These are phyloP conservation scores for Ganoderma resinaceum DNA, from an alignment of 1,284 basidiomycete species.

Conservation along the genomic window DNA sequence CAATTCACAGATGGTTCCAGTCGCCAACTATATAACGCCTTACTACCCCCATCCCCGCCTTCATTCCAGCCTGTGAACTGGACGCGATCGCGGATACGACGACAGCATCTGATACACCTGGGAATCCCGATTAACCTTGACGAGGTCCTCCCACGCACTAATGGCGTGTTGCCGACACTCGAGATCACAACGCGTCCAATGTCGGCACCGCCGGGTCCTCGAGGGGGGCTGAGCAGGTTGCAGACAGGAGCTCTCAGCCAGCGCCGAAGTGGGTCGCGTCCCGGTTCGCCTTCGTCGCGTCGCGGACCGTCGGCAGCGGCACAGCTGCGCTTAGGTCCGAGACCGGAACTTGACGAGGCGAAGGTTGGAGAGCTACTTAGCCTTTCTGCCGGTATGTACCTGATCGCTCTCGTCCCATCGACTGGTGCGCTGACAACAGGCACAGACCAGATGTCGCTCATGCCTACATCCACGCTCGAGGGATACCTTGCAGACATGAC, in stretches of 20 bases:
- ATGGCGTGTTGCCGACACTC: constrained; percentile 77
- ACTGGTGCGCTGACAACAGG: neutral
- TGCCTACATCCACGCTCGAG: constrained; percentile 73
- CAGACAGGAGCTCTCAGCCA: constrained; percentile 47
- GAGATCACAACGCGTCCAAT: constrained; percentile 84
- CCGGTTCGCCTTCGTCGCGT: constrained; percentile 62
- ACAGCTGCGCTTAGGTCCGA: constrained; percentile 73
- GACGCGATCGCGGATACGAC: constrained; percentile 87
- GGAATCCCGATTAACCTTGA: constrained; percentile 94
- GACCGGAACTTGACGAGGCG: constrained; percentile 72
- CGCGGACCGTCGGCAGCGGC: constrained; percentile 40
- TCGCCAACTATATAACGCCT: constrained; percentile 76
- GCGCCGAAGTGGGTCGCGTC: constrained; percentile 48
- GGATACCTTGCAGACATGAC: constrained; percentile 71
- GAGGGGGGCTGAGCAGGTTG: constrained; percentile 45
- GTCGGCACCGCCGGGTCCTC: constrained; percentile 75
- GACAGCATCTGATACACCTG: constrained; percentile 88
- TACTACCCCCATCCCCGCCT: constrained; percentile 67
- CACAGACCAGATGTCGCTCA: constrained; percentile 73
- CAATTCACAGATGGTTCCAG: constrained; percentile 51
- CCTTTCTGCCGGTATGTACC: constrained; percentile 67
- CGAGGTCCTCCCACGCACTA: constrained; percentile 82
- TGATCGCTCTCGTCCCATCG: neutral
- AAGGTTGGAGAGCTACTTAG: constrained; percentile 72
- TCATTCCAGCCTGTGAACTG: constrained; percentile 85